These are phyloP conservation scores for Beta macrorhiza DNA, from an alignment of 179 eudicot genomes.

Conservation along the genomic window DNA sequence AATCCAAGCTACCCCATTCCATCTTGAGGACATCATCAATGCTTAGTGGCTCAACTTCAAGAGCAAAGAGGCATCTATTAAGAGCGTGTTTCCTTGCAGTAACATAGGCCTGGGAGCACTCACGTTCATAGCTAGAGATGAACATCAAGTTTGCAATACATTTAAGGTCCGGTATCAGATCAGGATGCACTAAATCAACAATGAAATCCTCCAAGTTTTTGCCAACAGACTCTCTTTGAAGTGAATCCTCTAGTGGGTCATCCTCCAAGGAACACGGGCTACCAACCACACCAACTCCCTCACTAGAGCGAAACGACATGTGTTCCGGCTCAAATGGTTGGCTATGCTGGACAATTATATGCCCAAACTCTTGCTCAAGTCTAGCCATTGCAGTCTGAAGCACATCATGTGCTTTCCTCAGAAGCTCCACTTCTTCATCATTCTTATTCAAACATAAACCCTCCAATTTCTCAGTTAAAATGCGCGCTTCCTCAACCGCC, in stretches of 20 bases:
- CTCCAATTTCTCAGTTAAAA: conserved; percentile 40
- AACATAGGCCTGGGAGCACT: conserved; percentile 49
- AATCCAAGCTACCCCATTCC: conserved; percentile 55
- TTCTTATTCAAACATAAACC: conserved; percentile 32
- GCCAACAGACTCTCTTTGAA: conserved; percentile 25
- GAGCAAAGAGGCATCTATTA: conserved; percentile 43
- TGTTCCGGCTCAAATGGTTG: conserved; percentile 43
- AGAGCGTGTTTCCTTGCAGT: conserved; percentile 48
- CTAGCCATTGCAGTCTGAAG: conserved; percentile 74
- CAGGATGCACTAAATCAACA: conserved; percentile 54
- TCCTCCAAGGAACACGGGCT: conserved; percentile 36
- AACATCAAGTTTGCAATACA: conserved; percentile 60
- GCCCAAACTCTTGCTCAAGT: conserved; percentile 58
- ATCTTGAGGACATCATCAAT: conserved; percentile 63
- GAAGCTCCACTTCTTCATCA: conserved; percentile 40
- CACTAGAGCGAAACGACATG: conserved; percentile 33
- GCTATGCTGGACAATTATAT: conserved; percentile 52
- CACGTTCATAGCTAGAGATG: conserved; percentile 46
- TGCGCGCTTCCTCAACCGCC: conserved; percentile 58
- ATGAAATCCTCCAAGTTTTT: conserved; percentile 35
- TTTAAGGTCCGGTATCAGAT: conserved; percentile 50
- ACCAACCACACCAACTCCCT: conserved; percentile 43
- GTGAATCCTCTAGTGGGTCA: conserved; percentile 26
- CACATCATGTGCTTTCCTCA: conserved; percentile 47
- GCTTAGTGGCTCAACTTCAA: conserved; percentile 47